Percentiles rank a stretch among this genome's conserved stretches.
These are phyloP conservation scores for Ceratocystis harringtonii DNA, from an alignment of 2,329 filamentous ascomycete species.

Conservation along the genomic window DNA sequence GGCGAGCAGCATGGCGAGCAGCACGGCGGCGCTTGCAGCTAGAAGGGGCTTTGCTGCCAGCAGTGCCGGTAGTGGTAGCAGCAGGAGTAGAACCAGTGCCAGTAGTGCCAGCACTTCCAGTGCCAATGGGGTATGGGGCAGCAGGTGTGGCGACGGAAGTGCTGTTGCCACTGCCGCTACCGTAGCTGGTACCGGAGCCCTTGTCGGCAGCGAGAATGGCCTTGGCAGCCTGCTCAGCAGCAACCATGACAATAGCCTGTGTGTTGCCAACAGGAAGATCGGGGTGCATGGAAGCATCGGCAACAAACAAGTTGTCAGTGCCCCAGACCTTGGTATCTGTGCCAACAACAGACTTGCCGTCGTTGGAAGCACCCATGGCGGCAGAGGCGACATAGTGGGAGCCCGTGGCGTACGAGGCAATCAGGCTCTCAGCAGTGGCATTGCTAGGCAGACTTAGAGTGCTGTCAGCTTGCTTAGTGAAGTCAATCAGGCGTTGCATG, in stretches of 20 bases:
- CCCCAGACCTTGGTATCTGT: slow-evolving; percentile 49
- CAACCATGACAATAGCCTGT: slow-evolving; percentile 47
- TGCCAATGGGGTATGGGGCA: not conserved
- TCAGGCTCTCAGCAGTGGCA: slow-evolving; percentile 37
- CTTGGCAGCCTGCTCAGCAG: slow-evolving; percentile 45
- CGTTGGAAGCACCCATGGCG: slow-evolving; percentile 20
- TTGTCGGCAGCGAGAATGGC: slow-evolving; percentile 15
- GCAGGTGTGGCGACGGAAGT: not conserved
- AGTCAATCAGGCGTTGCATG: slow-evolving; percentile 36
- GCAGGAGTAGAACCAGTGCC: not conserved
- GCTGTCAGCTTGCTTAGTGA: slow-evolving; percentile 35
- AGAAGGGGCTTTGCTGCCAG: not conserved
- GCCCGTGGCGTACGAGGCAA: slow-evolving; percentile 47
- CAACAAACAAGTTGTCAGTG: slow-evolving; percentile 52
- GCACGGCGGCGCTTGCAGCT: slow-evolving; percentile 12
- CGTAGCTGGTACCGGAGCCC: not conserved
- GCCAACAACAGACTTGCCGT: slow-evolving; percentile 46
- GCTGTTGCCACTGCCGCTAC: not conserved
- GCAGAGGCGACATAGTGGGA: slow-evolving; percentile 32
- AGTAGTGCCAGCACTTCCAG: not conserved
- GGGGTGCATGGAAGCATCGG: slow-evolving; percentile 54
- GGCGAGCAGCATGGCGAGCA: slow-evolving; percentile 6
- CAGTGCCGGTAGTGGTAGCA: not conserved
- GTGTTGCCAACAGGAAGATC: slow-evolving; percentile 56
- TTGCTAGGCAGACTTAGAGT: slow-evolving; percentile 31